Percentiles rank a stretch among this genome's conserved stretches.
phyloP scores from a whole-genome alignment of 441 rosid species.

The Pelargonium citronellum region DNA sequence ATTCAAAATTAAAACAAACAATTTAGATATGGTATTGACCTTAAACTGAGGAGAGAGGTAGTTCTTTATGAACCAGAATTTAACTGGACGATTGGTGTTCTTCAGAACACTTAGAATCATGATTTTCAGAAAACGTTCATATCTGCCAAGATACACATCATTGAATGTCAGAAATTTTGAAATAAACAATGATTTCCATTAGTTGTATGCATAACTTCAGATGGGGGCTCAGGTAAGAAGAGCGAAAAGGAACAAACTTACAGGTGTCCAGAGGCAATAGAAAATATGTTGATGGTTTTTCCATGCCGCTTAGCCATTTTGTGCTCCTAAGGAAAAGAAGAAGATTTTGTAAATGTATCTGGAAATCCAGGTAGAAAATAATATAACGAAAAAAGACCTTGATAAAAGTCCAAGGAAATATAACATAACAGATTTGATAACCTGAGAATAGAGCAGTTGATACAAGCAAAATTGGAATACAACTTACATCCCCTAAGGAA shows the following conservation, averaged over 20 bases:
- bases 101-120: conserved; percentile 93
- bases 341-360: conserved; percentile 6
- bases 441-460: background rate
- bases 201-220: background rate
- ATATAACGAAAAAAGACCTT: background rate
- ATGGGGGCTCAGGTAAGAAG: background rate
- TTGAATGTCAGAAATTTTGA: background rate
- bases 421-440: background rate
- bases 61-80: conserved; percentile 99
- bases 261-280: conserved; percentile 99
- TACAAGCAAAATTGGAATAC: background rate
- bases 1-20: conserved; percentile 9
- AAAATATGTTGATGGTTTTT: conserved; percentile 81
- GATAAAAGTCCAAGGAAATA: background rate
- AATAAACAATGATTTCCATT: background rate
- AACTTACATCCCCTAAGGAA: background rate
- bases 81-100: conserved; percentile 86
- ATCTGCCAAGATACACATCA: conserved; percentile 39
- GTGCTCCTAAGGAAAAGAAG: conserved; percentile 43
- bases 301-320: conserved; percentile 71
- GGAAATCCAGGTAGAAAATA: background rate
- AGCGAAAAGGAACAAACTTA: conserved; percentile 38
- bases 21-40: conserved; percentile 36
- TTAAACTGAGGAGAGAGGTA: conserved; percentile 96
- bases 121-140: conserved; percentile 91